Conservation (phyloP, 768 basidiomycete species). For the Tulasnella sp. region DNA sequence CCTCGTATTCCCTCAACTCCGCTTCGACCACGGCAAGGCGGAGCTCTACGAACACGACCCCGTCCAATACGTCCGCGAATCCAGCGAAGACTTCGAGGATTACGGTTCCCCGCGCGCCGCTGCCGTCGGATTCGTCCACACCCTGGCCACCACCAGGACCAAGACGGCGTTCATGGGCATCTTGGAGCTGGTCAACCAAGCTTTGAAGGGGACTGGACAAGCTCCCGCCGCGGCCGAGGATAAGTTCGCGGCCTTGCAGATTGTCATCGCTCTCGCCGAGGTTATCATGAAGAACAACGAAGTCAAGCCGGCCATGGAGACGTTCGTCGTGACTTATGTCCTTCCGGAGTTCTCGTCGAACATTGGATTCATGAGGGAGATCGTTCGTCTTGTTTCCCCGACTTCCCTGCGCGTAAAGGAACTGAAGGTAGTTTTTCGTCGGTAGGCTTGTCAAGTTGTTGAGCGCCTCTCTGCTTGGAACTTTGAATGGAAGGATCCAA, state of each 20-base stretch:
- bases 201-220: conserved; percentile 64
- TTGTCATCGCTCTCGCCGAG: conserved; percentile 72
- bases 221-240: conserved; percentile 57
- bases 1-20: conserved; percentile 86
- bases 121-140: conserved; percentile 78
- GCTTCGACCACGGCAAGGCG: conserved; percentile 68
- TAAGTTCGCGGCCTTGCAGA: conserved; percentile 83
- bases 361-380: conserved; percentile 75
- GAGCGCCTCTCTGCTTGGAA: conserved; percentile 71
- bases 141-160: conserved; percentile 76
- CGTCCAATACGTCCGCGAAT: conserved; percentile 75
- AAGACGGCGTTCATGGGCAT: conserved; percentile 82
- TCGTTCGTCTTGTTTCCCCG: conserved; percentile 54
- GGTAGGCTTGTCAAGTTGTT: conserved; percentile 75
- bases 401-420: neutral
- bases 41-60: conserved; percentile 81
- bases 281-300: conserved; percentile 86
- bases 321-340: conserved; percentile 73
- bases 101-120: conserved; percentile 76
- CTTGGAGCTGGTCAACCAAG: conserved; percentile 72
- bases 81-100: conserved; percentile 77
- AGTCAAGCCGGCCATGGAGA: conserved; percentile 74
- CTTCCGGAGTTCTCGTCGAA: conserved; percentile 67
- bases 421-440: neutral
- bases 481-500: conserved; percentile 66